phyloP scores from a whole-genome alignment of 305 asterid species.

The Stenogyne calaminthoides region DNA sequence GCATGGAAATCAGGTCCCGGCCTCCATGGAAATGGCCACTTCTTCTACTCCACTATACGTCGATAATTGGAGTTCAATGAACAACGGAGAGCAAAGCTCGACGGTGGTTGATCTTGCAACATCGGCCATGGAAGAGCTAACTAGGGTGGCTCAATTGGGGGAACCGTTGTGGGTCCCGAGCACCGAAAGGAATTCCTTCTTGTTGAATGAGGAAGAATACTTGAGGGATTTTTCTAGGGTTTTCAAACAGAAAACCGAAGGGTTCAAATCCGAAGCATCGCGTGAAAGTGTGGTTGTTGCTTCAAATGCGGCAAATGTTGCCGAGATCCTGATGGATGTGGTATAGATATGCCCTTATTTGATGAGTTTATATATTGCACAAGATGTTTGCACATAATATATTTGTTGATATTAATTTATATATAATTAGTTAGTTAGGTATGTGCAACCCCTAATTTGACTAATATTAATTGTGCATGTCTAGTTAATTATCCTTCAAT shows the following conservation, averaged over 20 bases:
- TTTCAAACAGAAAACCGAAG: constrained; percentile 36
- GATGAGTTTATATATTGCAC: neutral
- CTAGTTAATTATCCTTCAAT: too few species aligned
- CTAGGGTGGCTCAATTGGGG: constrained; percentile 41
- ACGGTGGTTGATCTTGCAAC: constrained; percentile 38
- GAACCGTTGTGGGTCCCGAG: constrained; percentile 58
- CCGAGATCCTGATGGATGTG: constrained; percentile 59
- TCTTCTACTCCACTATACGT: constrained; percentile 9
- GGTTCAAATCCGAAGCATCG: constrained; percentile 49
- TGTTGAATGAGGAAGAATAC: constrained; percentile 50
- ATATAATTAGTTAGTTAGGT: too few species aligned
- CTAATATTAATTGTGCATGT: neutral
- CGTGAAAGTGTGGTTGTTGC: constrained; percentile 38
- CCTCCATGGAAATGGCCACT: constrained; percentile 2
- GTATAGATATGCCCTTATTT: constrained; percentile 26
- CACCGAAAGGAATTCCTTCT: constrained; percentile 21
- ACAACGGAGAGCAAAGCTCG: constrained; percentile 27
- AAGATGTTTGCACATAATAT: neutral
- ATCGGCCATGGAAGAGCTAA: constrained; percentile 65
- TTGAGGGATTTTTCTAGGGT: constrained; percentile 40
- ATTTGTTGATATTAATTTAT: too few species aligned
- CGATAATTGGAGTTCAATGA: too few species aligned
- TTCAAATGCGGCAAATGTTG: constrained; percentile 34
- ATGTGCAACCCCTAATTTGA: too few species aligned
- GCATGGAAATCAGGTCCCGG: too few species aligned